Evolutionary conservation across 257 asterid genomes (phyloP).

Genomic region (Capsicum pubescens): DNA sequence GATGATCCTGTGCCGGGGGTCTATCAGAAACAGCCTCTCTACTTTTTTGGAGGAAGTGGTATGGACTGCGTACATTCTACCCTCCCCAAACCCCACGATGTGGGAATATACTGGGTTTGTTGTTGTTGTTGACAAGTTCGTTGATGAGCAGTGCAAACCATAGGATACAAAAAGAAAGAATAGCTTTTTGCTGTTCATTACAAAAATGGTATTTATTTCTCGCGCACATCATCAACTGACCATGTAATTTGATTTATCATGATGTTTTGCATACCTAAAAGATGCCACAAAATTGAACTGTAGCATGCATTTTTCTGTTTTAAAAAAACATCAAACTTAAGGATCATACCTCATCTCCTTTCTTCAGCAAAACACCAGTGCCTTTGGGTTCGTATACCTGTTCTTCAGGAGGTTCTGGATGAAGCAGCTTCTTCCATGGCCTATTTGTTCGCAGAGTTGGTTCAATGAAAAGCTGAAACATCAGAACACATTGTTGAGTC

Average conservation of each 20-base stretch:
- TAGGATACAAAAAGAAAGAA: neutral
- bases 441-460: constrained; percentile 75
- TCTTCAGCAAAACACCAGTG: constrained; percentile 67
- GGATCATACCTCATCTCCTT: constrained; percentile 88
- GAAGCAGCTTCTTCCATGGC: constrained; percentile 69
- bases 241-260: neutral
- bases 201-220: constrained; percentile 15
- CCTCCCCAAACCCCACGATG: no score
- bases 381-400: constrained; percentile 63
- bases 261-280: constrained; percentile 1
- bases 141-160: neutral
- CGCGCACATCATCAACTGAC: neutral
- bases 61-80: no score
- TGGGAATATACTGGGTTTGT: no score
- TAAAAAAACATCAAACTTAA: neutral
- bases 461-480: constrained; percentile 76
- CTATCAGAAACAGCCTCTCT: no score
- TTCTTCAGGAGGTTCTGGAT: constrained; percentile 71
- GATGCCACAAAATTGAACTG: neutral
- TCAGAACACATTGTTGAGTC: constrained; percentile 5
- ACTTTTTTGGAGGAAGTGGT: no score
- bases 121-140: neutral
- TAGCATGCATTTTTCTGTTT: constrained; percentile 12
- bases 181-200: neutral
- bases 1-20: neutral